phyloP scores from a whole-genome alignment of 2,329 filamentous ascomycete genomes.

The Talaromyces sp. region DNA sequence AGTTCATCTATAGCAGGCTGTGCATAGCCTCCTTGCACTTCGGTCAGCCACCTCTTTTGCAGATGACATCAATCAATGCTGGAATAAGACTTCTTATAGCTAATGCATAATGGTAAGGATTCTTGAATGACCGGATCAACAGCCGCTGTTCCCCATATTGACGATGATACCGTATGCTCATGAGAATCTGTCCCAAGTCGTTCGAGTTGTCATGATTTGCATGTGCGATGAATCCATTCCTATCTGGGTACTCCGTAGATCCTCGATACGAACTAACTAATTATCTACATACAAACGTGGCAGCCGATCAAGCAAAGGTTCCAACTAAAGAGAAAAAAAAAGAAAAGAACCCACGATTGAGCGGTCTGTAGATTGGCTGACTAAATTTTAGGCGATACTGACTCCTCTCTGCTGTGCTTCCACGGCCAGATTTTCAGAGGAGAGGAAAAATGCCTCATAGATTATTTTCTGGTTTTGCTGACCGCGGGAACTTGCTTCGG shows the following conservation, averaged over 20 bases:
- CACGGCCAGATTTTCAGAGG: slow-evolving; percentile 5
- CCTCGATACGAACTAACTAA: background rate
- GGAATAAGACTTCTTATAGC: no score
- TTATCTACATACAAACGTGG: background rate
- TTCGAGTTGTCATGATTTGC: background rate
- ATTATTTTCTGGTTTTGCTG: background rate
- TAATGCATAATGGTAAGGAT: no score
- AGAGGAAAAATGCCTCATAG: slow-evolving; percentile 13
- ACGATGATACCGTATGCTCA: background rate
- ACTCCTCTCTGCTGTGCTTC: background rate
- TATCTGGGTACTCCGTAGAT: background rate
- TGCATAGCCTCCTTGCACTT: background rate
- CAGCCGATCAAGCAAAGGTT: no score
- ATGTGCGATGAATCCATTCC: background rate
- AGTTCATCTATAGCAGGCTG: background rate
- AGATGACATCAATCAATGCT: background rate
- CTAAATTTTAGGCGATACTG: no score
- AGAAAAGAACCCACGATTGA: no score
- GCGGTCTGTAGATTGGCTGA: background rate
- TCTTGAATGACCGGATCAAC: no score
- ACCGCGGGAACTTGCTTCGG: no score
- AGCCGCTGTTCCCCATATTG: no score
- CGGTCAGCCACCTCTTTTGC: background rate
- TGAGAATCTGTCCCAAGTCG: no score
- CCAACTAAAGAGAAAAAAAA: no score